Percentiles rank a stretch among this genome's conserved stretches.
Conservation (phyloP, 2,329 filamentous ascomycete species). For the Fusarium cicatricum region DNA sequence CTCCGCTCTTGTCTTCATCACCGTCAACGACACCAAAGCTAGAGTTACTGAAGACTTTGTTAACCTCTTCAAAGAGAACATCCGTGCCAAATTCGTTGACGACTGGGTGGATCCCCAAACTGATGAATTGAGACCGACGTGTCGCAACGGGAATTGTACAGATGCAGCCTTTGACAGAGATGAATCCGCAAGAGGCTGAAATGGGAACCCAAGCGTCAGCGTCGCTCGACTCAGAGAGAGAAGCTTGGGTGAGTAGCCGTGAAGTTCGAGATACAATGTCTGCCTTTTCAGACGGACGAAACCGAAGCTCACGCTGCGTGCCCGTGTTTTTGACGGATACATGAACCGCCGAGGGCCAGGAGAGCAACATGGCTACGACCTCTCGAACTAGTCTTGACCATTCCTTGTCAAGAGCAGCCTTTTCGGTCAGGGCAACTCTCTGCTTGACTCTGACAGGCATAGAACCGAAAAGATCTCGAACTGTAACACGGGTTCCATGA, state of each 20-base stretch:
- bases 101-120: conserved; percentile 76
- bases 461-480: conserved; percentile 85
- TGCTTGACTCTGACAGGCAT: conserved; percentile 93
- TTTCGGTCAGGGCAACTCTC: conserved; percentile 65
- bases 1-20: conserved; percentile 45
- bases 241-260: conserved; percentile 71
- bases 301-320: conserved; percentile 47
- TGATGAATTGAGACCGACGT: conserved; percentile 81
- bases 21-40: conserved; percentile 74
- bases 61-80: conserved; percentile 79
- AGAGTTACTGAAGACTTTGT: conserved; percentile 78
- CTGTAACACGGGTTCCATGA: conserved; percentile 78
- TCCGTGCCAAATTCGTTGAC: conserved; percentile 63
- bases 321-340: conserved; percentile 65
- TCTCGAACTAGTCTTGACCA: conserved; percentile 70
- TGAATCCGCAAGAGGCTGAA: conserved; percentile 67
- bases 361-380: conserved; percentile 72
- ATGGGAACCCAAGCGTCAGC: conserved; percentile 72
- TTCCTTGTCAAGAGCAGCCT: conserved; percentile 63
- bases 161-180: conserved; percentile 75
- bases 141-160: conserved; percentile 75
- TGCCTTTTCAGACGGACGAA: conserved; percentile 44
- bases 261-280: conserved; percentile 43
- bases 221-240: conserved; percentile 63
- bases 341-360: conserved; percentile 67